Conservation (phyloP, 2,329 filamentous ascomycete species). For the Plenodomus tracheiphilus region DNA sequence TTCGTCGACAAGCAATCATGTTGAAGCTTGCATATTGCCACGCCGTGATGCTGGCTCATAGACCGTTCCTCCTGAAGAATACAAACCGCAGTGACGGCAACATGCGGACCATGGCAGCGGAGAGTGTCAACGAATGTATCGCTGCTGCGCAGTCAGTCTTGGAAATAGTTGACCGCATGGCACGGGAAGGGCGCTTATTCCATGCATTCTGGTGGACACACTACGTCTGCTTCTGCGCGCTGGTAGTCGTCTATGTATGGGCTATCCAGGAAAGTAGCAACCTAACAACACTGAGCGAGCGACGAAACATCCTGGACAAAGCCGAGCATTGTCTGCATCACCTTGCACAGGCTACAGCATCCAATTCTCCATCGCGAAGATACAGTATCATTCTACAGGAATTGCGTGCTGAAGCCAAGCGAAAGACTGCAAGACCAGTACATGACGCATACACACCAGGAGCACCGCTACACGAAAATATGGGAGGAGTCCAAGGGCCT, state of each 20-base stretch:
- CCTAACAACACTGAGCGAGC: slow-evolving; percentile 6
- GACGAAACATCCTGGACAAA: slow-evolving; percentile 43
- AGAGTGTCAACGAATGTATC: slow-evolving; percentile 50
- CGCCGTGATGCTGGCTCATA: slow-evolving; percentile 41
- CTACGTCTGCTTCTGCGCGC: slow-evolving; percentile 55
- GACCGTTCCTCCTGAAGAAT: slow-evolving; percentile 35
- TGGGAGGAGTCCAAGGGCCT: background rate
- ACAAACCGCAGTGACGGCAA: slow-evolving; percentile 19
- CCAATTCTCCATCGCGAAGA: slow-evolving; percentile 52
- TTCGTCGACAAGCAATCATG: slow-evolving; percentile 41
- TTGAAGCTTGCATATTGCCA: slow-evolving; percentile 40
- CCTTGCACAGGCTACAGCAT: slow-evolving; percentile 51
- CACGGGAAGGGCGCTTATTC: slow-evolving; percentile 42
- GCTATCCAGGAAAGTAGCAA: slow-evolving; percentile 46
- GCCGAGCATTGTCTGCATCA: slow-evolving; percentile 52
- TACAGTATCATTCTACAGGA: slow-evolving; percentile 56
- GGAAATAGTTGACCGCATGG: slow-evolving; percentile 44
- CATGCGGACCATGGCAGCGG: slow-evolving; percentile 34
- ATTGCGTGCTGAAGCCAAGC: slow-evolving; percentile 46
- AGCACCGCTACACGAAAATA: background rate
- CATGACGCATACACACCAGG: slow-evolving; percentile 5
- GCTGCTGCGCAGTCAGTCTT: slow-evolving; percentile 47
- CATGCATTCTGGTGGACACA: slow-evolving; percentile 56
- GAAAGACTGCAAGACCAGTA: slow-evolving; percentile 15
- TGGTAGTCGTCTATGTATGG: slow-evolving; percentile 54